Evolutionary conservation across 2,329 filamentous ascomycete species (phyloP), one percentile per base, ranked within the genome.

Genomic region (Lecanosticta acicola): DNA sequence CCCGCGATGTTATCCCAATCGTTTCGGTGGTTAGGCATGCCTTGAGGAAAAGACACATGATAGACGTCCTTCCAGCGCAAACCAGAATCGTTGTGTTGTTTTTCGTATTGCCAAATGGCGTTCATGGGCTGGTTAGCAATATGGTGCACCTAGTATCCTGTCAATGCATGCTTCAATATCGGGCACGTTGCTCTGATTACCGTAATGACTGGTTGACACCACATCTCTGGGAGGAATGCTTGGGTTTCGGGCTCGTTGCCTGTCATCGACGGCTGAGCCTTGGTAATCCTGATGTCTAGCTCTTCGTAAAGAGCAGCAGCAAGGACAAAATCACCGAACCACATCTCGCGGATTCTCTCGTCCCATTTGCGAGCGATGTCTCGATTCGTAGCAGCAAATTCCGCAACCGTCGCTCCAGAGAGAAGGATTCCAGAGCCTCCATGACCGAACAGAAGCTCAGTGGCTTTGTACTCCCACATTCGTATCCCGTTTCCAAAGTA

Each of bases 401-500:
- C 43, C 7, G 45, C 41, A 16, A 62, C 51, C 2, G 54, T 49
- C 3, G 46, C 40, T 8, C 58, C 46, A 8, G 57, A 61, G 17
- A 62, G 39, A 10, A 62, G 39, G 24, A 60, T 48, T 3, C 59
- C 59, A 24, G 43, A 53, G 11, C 58, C 59, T 4, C 59, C 58
- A 29, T 59, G 53, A 0, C 50, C 54, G 32, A 60, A 58, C 32
- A 39, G 49, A 13, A 51, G 43, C 1, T 29, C 47, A 18, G 39
- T 36, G 18, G 48, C 43, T 8, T 37, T 35, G 24, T 41, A 40
- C 19, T 55, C 53, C 10, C 46, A 42, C 41, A 76, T 73, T 53
- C 69, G 66, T 54, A 74, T 75, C 49, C 74, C 70, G 17, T 72
- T 73, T 29, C 75, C 77, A 20, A 79, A 67, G 54, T 76, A 77